phyloP scores from a whole-genome alignment of 2,329 filamentous ascomycete species.

The Epicoccum nigrum region DNA sequence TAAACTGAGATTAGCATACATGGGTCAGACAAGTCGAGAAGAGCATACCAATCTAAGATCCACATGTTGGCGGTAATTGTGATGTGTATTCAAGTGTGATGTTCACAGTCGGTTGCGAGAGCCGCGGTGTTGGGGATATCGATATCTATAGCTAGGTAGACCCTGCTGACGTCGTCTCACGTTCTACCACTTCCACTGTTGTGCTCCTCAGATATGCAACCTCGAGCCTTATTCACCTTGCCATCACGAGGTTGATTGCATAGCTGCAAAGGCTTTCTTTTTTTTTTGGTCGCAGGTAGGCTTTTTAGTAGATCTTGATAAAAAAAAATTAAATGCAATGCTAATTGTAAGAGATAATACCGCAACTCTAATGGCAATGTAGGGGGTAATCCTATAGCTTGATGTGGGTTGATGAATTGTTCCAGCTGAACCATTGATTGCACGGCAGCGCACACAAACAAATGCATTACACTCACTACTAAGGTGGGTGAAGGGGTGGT shows the following conservation, averaged over 20 bases:
- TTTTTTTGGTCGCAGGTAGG: no score
- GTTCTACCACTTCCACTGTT: not conserved
- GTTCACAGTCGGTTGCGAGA: not conserved
- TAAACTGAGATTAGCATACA: slow-evolving; percentile 25
- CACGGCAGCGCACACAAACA: no score
- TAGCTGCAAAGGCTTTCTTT: not conserved
- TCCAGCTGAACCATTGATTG: no score
- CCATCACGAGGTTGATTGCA: no score
- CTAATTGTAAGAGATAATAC: no score
- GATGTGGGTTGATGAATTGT: no score
- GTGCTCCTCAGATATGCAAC: not conserved
- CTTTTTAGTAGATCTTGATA: no score
- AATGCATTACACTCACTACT: no score
- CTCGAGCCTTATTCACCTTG: not conserved
- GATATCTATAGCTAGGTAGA: slow-evolving; percentile 4
- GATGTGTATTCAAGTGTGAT: not conserved
- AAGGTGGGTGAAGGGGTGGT: no score
- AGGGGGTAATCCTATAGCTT: no score
- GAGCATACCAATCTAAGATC: slow-evolving; percentile 81
- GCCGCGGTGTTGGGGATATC: not conserved
- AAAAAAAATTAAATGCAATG: no score
- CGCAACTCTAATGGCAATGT: no score
- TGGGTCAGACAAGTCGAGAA: not conserved
- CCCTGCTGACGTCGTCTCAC: slow-evolving; percentile 19
- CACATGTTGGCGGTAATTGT: slow-evolving; percentile 65